Evolutionary conservation across 2,329 filamentous ascomycete genomes (phyloP).

Genomic region (Conoideocrella luteorostrata): DNA sequence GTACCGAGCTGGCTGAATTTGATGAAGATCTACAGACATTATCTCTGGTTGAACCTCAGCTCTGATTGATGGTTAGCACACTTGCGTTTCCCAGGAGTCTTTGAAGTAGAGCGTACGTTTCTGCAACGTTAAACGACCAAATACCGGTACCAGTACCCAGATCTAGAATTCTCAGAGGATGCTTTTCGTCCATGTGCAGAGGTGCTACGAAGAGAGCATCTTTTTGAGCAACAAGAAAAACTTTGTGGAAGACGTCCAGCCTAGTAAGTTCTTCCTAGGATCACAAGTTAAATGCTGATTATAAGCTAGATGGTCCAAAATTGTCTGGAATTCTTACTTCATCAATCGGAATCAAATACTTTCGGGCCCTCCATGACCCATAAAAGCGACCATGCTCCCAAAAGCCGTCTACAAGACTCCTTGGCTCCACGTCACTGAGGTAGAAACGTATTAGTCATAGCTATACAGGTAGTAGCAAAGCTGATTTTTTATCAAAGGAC

Average conservation of each 20-base stretch:
- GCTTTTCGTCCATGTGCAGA: slow-evolving; percentile 12
- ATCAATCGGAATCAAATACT: slow-evolving; percentile 74
- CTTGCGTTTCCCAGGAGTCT: not conserved
- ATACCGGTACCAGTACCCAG: slow-evolving; percentile 85
- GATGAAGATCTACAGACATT: slow-evolving; percentile 33
- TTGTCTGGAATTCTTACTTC: slow-evolving; percentile 43
- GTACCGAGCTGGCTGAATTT: slow-evolving; percentile 33
- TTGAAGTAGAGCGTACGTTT: slow-evolving; percentile 36
- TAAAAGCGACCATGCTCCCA: slow-evolving; percentile 64
- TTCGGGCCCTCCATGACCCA: slow-evolving; percentile 58
- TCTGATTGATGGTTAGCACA: not conserved
- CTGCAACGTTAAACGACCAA: slow-evolving; percentile 82
- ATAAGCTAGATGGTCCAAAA: not conserved
- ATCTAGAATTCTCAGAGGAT: slow-evolving; percentile 44
- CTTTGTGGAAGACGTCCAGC: slow-evolving; percentile 75
- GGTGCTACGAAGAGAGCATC: slow-evolving; percentile 21
- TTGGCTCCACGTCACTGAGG: not conserved
- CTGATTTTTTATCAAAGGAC: too few species aligned
- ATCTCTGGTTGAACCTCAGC: slow-evolving; percentile 16
- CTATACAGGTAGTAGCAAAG: too few species aligned
- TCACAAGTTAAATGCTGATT: slow-evolving; percentile 12
- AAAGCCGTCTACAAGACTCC: slow-evolving; percentile 17
- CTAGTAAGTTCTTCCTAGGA: slow-evolving; percentile 64
- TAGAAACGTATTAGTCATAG: not conserved
- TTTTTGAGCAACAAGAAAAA: slow-evolving; percentile 61